Evolutionary conservation across 495 filamentous ascomycete species (phyloP).

Genomic region (Corynascus novoguineensis): DNA sequence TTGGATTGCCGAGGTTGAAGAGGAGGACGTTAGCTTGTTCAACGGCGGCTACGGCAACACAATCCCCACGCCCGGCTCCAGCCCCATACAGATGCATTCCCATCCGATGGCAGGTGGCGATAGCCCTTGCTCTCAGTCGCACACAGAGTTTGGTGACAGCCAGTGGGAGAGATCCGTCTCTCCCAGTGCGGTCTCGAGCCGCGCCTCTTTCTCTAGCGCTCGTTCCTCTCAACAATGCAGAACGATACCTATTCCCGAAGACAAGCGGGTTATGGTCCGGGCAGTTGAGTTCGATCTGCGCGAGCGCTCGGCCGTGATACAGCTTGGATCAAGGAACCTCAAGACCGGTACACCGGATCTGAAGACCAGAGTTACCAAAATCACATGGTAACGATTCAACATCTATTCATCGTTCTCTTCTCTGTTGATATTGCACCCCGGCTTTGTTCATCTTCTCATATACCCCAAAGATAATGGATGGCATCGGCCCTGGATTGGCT

Average conservation of each 20-base stretch:
- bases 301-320: conserved; percentile 40
- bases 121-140: not conserved
- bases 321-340: conserved; percentile 48
- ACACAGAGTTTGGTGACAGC: conserved; percentile 5
- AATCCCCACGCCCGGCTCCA: conserved; percentile 25
- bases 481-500: not conserved
- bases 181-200: conserved; percentile 23
- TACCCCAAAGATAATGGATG: conserved; percentile 1
- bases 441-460: not conserved
- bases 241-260: conserved; percentile 41
- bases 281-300: conserved; percentile 51
- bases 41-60: not conserved
- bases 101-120: conserved; percentile 27
- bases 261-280: conserved; percentile 50
- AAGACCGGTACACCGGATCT: conserved; percentile 41
- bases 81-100: conserved; percentile 27
- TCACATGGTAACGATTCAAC: conserved; percentile 40
- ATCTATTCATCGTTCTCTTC: not conserved
- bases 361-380: conserved; percentile 39
- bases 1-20: conserved; percentile 54
- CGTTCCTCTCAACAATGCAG: conserved; percentile 5
- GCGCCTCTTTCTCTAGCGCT: not conserved
- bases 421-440: not conserved
- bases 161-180: not conserved
- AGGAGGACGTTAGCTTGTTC: conserved; percentile 27